Evolutionary conservation across 768 basidiomycete species (phyloP), one percentile per base, ranked within the genome.

Genomic region (Boletus rex-veris): DNA sequence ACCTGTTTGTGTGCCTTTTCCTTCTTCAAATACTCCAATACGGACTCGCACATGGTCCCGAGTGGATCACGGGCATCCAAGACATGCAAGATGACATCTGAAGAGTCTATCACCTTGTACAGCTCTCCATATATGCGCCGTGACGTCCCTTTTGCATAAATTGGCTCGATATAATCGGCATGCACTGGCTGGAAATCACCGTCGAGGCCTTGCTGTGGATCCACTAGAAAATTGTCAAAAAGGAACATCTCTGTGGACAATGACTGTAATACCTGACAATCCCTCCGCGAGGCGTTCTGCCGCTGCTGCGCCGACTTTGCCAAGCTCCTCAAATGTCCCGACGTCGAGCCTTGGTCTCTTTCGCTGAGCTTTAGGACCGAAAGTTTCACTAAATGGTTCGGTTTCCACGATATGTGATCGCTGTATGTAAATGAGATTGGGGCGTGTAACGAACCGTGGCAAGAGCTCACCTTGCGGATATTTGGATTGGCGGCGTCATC

Each of bases 51-150:
- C 67, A 96, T 80, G 28, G 97, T 98, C 4, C 97, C 97, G 45
- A 97, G 69, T 1, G 96, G 96, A 70, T 98, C 96, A 40, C 96
- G 83, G 16, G 96, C 95, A 71, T 99, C 96, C 56, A 99, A 76
- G 47, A 99, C 83, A 67, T 99, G 96, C 33, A 99, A 80, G 53
- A 99, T 81, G 39, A 98, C 92, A 66, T 99, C 96, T 7, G 93
- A 96, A 3, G 96, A 99, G 70, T 99, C 97, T 66, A 99, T 93
- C 59, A 99, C 96, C 72, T 99, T 99, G 81, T 99, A 98, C 7
- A 98, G 77, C 71, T 99, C 96, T 54, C 94, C 95, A 73, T 97
- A 98, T 56, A 99, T 99, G 19, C 96, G 86, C 35, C 89, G 80
- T 11, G 93, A 96, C 2, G 95, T 98, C 36, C 96, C 96, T 71